phyloP scores from a whole-genome alignment of 1,284 basidiomycete species.

The Malassezia caprae region DNA sequence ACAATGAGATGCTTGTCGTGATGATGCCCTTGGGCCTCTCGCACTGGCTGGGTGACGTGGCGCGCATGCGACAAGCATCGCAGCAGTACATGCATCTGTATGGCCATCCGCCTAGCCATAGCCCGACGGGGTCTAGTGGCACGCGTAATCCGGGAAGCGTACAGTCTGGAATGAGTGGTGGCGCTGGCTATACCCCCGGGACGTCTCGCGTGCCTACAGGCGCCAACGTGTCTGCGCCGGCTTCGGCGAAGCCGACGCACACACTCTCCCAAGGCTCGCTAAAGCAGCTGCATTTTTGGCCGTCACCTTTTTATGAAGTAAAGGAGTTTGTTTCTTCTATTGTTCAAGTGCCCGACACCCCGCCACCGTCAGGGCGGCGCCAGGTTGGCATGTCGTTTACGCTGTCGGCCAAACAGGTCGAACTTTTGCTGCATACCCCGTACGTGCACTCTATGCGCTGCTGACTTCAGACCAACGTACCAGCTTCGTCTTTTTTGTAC shows the following conservation, averaged over 20 bases:
- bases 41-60: neutral
- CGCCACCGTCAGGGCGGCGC: constrained; percentile 24
- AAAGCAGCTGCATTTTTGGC: constrained; percentile 21
- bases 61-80: constrained; percentile 1
- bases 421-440: constrained; percentile 17
- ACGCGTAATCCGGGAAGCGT: neutral
- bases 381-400: constrained; percentile 23
- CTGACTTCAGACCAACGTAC: constrained; percentile 7
- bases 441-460: neutral
- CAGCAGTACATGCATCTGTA: constrained; percentile 7
- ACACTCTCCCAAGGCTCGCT: constrained; percentile 15
- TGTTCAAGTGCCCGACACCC: constrained; percentile 29
- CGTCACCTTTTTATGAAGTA: constrained; percentile 38
- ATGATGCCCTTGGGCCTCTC: constrained; percentile 21
- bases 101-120: neutral
- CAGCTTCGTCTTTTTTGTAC: constrained; percentile 37
- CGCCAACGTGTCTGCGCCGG: neutral
- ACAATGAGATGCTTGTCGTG: constrained; percentile 20
- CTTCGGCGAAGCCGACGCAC: constrained; percentile 4
- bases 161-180: neutral
- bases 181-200: neutral
- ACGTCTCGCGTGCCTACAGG: neutral
- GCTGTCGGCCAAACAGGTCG: constrained; percentile 20
- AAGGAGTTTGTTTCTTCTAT: constrained; percentile 26
- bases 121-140: neutral